Evolutionary conservation across 176 grass and related monocot species (phyloP), one percentile per base, ranked within the genome.

Genomic region (Juncus effusus): DNA sequence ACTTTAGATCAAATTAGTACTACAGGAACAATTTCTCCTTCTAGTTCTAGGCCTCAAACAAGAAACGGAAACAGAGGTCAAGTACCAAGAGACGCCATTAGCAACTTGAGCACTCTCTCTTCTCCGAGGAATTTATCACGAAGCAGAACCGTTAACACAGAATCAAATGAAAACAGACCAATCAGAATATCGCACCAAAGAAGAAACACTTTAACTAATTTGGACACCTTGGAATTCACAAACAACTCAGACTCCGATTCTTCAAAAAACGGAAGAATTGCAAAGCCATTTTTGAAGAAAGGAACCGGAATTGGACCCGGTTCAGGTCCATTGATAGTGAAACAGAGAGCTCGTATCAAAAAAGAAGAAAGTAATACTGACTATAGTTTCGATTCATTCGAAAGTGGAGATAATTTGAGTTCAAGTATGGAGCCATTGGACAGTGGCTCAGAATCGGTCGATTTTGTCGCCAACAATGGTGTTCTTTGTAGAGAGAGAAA

Each of bases 231-330:
- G 57, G 39, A 59, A 12, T 47, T 71, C 16, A 39, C 44, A 13
- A 72, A 72, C 7, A 58, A 59, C 13, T 72, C 12, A 16, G 11
- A 59, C 56, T 10, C 36, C 1, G n/a, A 71, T 16, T 55, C 2
- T 41, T 57, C 51, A 40, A 59, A 51, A 71, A 78, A 71, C 35
- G 70, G 42, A 2, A n/a, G 3, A 10, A 8, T 9, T 47, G 16
- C 58, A 36, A 74, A 64, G 75, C 11, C 75, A 40, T 77, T 74
- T 39, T 50, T 74, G 2, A 61, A 54, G 62, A 78, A 65, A 59
- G 81, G 54, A 37, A 62, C 36, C 4, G 69, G 67, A n/a, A 74
- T 49, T 8, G 56, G 81, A 47, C 69, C 75, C 50, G 81, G 75
- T 57, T 36, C 62, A 7, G 75, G 69, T 72, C 38, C 68, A 42